Conservation (phyloP, 108 stramenopile genomes). For the Nannochloropsis gaditana region DNA sequence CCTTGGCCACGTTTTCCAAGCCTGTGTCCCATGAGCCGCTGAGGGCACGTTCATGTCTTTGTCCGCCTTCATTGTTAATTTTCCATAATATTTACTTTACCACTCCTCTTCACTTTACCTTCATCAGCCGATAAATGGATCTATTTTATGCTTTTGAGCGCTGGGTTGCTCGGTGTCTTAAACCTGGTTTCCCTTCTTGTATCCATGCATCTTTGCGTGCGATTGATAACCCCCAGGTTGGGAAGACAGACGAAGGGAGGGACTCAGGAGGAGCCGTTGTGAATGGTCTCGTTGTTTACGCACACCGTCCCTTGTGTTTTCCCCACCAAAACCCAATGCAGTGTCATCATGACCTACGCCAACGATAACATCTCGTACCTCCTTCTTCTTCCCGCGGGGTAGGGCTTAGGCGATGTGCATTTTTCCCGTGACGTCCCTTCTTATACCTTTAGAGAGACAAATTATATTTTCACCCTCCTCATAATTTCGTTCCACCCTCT, state of each 20-base stretch:
- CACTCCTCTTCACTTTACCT: background rate
- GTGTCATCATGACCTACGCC: background rate
- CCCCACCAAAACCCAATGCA: background rate
- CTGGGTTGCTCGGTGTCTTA: background rate
- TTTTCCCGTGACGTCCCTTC: background rate
- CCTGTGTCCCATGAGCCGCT: too few relatives aligned
- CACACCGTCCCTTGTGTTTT: background rate
- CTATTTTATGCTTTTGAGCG: background rate
- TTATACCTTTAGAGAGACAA: background rate
- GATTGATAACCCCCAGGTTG: background rate
- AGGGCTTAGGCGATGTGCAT: background rate
- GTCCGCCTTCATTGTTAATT: too few relatives aligned
- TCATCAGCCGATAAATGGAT: background rate
- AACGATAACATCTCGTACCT: slow-evolving; percentile 5
- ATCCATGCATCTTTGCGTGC: background rate
- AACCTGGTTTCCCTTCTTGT: background rate
- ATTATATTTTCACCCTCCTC: background rate
- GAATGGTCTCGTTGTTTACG: too few relatives aligned
- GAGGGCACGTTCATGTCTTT: too few relatives aligned
- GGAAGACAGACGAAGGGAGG: background rate
- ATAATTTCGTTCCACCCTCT: background rate
- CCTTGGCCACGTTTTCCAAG: too few relatives aligned
- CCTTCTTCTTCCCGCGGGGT: background rate
- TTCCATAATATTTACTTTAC: too few relatives aligned
- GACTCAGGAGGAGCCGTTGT: background rate